Conservation (phyloP, 371 early-diverging fungal genomes). For the Batkoa obscura region DNA sequence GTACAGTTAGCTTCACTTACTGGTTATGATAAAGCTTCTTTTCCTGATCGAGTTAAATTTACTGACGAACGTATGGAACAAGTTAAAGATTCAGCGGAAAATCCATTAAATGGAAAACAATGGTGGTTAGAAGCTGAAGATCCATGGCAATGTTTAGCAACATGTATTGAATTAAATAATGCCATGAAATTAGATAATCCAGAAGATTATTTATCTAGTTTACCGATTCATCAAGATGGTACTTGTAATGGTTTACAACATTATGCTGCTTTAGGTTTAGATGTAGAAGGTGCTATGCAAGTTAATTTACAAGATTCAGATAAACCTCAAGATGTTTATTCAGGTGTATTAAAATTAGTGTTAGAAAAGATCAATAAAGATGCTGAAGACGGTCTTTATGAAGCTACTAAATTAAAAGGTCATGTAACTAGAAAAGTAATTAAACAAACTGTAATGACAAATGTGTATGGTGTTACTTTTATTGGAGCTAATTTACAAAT, state of each 20-base stretch:
- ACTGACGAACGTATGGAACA: conserved; percentile 50
- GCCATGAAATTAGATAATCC: conserved; percentile 64
- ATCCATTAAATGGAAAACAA: conserved; percentile 45
- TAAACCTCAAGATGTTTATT: conserved; percentile 85
- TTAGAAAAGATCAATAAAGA: conserved; percentile 42
- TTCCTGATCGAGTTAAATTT: conserved; percentile 60
- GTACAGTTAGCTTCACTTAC: conserved; percentile 88
- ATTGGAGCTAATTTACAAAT: conserved; percentile 88
- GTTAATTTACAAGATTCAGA: conserved; percentile 82
- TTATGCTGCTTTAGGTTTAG: conserved; percentile 95
- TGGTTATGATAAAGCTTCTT: conserved; percentile 84
- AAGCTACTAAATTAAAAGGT: conserved; percentile 33
- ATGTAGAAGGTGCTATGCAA: conserved; percentile 70
- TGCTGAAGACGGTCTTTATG: conserved; percentile 27
- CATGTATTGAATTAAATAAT: conserved; percentile 66
- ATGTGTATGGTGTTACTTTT: conserved; percentile 95
- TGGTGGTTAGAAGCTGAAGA: conserved; percentile 90
- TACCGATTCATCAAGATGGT: conserved; percentile 96
- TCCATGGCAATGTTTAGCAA: conserved; percentile 88
- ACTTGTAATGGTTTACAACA: conserved; percentile 98
- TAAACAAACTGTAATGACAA: conserved; percentile 98
- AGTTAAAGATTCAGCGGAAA: conserved; percentile 66
- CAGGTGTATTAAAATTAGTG: conserved; percentile 69
- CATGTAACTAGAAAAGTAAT: conserved; percentile 83
- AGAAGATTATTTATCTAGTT: conserved; percentile 34